A percentile compares a stretch with the other conserved stretches of the same genome.
phyloP scores from a whole-genome alignment of 805 yeast genomes.

The Starmerella vaccinii region DNA sequence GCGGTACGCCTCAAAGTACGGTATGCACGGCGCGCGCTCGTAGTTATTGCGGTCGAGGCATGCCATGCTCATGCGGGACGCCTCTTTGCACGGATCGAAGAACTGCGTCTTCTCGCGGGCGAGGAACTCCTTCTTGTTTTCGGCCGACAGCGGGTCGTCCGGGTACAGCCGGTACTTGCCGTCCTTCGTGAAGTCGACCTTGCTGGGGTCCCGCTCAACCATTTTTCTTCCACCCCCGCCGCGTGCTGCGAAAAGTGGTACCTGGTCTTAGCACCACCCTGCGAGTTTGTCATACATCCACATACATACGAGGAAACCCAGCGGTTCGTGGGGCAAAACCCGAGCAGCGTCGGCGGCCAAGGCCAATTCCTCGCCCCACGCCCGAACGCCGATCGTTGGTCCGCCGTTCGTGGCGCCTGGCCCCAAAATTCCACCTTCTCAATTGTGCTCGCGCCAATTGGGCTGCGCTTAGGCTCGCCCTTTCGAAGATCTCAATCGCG shows the following conservation, averaged over 20 bases:
- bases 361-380: too few relatives aligned
- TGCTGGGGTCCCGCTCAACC: constrained; percentile 31
- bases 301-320: too few relatives aligned
- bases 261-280: too few relatives aligned
- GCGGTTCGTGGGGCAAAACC: too few relatives aligned
- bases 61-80: constrained; percentile 73
- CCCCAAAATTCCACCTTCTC: too few relatives aligned
- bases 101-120: constrained; percentile 70
- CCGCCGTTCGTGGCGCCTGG: too few relatives aligned
- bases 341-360: too few relatives aligned
- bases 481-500: neutral
- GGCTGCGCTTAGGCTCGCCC: neutral
- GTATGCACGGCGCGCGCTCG: constrained; percentile 59
- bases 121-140: constrained; percentile 59
- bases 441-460: neutral
- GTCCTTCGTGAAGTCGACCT: constrained; percentile 50
- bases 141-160: constrained; percentile 67
- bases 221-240: constrained; percentile 8
- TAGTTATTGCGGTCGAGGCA: constrained; percentile 72
- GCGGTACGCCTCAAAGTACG: constrained; percentile 82
- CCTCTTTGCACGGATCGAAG: constrained; percentile 88
- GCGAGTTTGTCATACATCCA: neutral
- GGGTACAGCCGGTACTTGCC: constrained; percentile 65
- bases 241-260: too few relatives aligned
- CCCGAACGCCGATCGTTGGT: too few relatives aligned